Conservation (phyloP, 225 moss, liverwort and hornwort genomes). For the Sphagnum tenellum region DNA sequence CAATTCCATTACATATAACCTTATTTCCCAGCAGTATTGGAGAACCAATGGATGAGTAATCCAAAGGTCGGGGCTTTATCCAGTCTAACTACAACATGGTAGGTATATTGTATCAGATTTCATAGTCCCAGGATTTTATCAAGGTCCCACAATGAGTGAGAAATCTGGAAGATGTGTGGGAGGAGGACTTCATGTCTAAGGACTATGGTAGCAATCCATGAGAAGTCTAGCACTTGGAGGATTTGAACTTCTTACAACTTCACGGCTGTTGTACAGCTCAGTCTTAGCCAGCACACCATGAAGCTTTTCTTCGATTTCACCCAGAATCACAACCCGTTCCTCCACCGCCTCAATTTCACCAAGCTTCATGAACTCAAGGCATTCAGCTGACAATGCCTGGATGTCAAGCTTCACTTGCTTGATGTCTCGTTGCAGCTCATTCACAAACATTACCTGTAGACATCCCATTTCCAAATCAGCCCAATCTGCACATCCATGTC, state of each 20-base stretch:
- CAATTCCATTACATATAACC: too few relatives aligned
- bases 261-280: slow-evolving; percentile 57
- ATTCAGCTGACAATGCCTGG: slow-evolving; percentile 38
- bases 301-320: slow-evolving; percentile 62
- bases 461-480: not conserved
- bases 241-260: slow-evolving; percentile 22
- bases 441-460: slow-evolving; percentile 42
- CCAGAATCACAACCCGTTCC: slow-evolving; percentile 46
- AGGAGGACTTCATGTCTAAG: too few relatives aligned
- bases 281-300: slow-evolving; percentile 28
- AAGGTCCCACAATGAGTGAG: too few relatives aligned
- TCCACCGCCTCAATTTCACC: slow-evolving; percentile 59
- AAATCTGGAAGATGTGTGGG: too few relatives aligned
- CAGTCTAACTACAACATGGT: too few relatives aligned
- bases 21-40: too few relatives aligned
- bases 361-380: slow-evolving; percentile 68
- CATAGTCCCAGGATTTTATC: too few relatives aligned
- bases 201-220: not conserved
- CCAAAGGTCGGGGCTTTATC: too few relatives aligned
- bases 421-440: slow-evolving; percentile 42
- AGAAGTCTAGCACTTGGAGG: not conserved
- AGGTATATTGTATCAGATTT: too few relatives aligned
- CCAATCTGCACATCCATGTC: too few relatives aligned
- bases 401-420: slow-evolving; percentile 44
- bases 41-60: too few relatives aligned